These are phyloP conservation scores for Hemileccinum rubropunctum DNA, from an alignment of 768 basidiomycete genomes.

Conservation along the genomic window DNA sequence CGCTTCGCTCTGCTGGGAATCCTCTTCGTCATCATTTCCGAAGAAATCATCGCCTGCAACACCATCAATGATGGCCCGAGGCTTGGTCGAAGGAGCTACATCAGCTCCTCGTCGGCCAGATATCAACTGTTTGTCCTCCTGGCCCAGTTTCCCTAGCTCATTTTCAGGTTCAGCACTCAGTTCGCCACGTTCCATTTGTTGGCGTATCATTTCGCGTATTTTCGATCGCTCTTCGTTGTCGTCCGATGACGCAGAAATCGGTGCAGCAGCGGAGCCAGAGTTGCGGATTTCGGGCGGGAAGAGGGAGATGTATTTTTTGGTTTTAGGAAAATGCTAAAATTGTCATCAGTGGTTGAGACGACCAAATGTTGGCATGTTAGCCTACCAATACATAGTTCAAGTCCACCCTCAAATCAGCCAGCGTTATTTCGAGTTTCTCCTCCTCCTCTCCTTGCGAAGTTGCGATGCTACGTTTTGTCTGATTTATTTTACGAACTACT, in stretches of 20 bases:
- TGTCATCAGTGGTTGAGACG: constrained; percentile 1
- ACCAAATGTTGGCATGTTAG: neutral
- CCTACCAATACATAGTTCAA: constrained; percentile 85
- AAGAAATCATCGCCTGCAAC: constrained; percentile 26
- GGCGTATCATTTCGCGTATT: constrained; percentile 56
- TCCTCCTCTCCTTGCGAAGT: constrained; percentile 36
- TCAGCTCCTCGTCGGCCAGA: constrained; percentile 4
- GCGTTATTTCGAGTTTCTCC: constrained; percentile 41
- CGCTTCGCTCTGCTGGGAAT: constrained; percentile 13
- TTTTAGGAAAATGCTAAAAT: constrained; percentile 75
- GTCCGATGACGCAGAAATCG: constrained; percentile 9
- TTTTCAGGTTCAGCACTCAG: constrained; percentile 61
- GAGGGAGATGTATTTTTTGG: constrained; percentile 85
- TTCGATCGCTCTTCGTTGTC: constrained; percentile 53
- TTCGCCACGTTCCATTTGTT: constrained; percentile 58
- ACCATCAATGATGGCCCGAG: constrained; percentile 7
- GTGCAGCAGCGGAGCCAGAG: constrained; percentile 7
- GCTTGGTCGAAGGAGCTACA: constrained; percentile 1
- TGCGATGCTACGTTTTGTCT: constrained; percentile 55
- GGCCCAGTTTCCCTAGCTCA: constrained; percentile 20
- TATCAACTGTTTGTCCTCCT: constrained; percentile 3
- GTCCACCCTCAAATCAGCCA: constrained; percentile 75
- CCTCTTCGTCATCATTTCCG: constrained; percentile 26
- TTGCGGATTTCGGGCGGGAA: constrained; percentile 65
- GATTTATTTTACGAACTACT: constrained; percentile 70